Percentiles rank a stretch among this genome's conserved stretches.
Evolutionary conservation across 495 filamentous ascomycete genomes (phyloP).

Genomic region (Bryoglossum gracile): DNA sequence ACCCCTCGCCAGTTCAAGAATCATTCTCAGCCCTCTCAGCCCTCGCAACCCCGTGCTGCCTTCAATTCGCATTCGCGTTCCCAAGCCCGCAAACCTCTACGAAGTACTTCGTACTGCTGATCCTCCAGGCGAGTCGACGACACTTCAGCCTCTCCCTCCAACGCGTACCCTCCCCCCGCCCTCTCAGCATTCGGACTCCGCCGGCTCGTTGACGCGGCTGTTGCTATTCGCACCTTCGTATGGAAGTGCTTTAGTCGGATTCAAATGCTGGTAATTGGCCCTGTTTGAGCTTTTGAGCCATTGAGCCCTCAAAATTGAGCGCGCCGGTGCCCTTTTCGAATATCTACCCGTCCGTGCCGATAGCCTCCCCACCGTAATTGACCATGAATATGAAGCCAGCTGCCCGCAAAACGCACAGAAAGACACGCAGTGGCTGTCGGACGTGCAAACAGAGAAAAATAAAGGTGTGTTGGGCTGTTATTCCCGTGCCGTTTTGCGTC

Average conservation of each 20-base stretch:
- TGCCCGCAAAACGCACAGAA: conserved; percentile 26
- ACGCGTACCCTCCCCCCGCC: no score
- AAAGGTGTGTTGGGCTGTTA: conserved; percentile 32
- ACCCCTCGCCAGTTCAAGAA: no score
- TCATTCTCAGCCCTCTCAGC: no score
- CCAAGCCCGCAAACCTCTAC: no score
- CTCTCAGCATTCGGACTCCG: background rate
- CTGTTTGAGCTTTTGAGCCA: background rate
- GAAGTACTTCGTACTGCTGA: no score
- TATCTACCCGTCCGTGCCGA: background rate
- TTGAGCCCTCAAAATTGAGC: no score
- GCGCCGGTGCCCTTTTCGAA: background rate
- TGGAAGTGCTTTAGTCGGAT: conserved; percentile 6
- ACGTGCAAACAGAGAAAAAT: conserved; percentile 36
- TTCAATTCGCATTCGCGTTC: no score
- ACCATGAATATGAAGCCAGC: conserved; percentile 7
- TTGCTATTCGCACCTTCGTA: background rate
- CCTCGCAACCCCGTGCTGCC: no score
- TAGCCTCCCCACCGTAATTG: background rate
- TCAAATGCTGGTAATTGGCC: conserved; percentile 3
- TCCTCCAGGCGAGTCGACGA: no score
- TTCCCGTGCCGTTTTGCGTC: no score
- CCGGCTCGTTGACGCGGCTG: conserved; percentile 9
- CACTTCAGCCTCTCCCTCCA: no score
- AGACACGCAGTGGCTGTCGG: conserved; percentile 36